Evolutionary conservation across 2,329 filamentous ascomycete genomes (phyloP), one percentile per base, ranked within the genome.

Genomic region (Aureobasidium sp.): DNA sequence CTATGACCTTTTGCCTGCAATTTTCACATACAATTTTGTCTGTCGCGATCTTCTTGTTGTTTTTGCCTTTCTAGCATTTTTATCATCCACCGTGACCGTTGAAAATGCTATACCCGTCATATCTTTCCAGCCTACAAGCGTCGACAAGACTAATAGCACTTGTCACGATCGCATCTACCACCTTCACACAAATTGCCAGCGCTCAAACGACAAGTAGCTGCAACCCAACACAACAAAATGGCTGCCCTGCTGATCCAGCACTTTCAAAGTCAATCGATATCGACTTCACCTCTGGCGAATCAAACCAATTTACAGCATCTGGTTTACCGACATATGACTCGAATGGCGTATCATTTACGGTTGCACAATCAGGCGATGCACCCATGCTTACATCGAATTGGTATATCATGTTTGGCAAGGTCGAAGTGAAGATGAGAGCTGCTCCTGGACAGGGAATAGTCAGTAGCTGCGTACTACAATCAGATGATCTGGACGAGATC

Each of bases 371-470:
- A 56, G 92, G 93, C 62, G 90, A 99, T 72, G 84, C 91, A 3
- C 94, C 94, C 0, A 88, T 93, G 73, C 84, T 99, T 64, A 83
- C 83, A 66, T 96, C 91, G 64, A 85, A 94, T 70, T 97, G 96
- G 84, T 97, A 97, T 81, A 96, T 99, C 78, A 97, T 99, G 94
- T 99, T 97, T 74, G 94, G 94, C 67, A 89, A 87, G 66, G 89
- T 97, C 71, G 89, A 96, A 67, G 84, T 92, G 67, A 87, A 85
- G 36, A 82, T 97, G 79, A 92, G 93, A 76, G 86, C 90, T 29
- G 91, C 94, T 10, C 87, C 91, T 0, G 94, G 94, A 8, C 86
- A 84, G 10, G 94, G 94, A 64, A 97, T 99, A 69, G 92, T 99
- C 67, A 96, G 90, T 74, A 94, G 91, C 50, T 83, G 94, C 13